A percentile compares a stretch with the other conserved stretches of the same genome.
Evolutionary conservation across 2,329 filamentous ascomycete species (phyloP).

Genomic region (Pseudopyricularia cyperi): DNA sequence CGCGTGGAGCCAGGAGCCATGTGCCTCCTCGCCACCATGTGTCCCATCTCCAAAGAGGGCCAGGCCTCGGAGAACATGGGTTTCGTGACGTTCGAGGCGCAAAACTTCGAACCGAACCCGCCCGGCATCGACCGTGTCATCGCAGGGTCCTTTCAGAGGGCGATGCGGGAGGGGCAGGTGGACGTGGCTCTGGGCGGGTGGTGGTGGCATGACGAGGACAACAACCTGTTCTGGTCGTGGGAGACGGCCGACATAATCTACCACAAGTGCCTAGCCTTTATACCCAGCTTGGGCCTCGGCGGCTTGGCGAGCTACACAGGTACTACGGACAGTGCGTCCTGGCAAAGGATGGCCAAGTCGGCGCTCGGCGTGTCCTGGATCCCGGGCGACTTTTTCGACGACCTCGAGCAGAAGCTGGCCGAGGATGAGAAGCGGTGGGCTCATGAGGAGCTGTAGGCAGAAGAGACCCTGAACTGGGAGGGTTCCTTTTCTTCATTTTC

Average conservation of each 20-base stretch:
- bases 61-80: slow-evolving; percentile 42
- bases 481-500: too few species aligned
- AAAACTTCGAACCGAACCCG: slow-evolving; percentile 12
- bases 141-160: slow-evolving; percentile 24
- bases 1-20: slow-evolving; percentile 29
- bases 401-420: background rate
- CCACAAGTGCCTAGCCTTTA: slow-evolving; percentile 19
- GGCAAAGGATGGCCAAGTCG: background rate
- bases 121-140: slow-evolving; percentile 9
- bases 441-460: background rate
- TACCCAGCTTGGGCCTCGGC: background rate
- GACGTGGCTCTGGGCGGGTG: slow-evolving; percentile 36
- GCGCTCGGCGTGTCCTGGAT: background rate
- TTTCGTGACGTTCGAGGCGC: slow-evolving; percentile 25
- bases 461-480: too few species aligned
- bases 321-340: background rate
- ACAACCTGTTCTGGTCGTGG: slow-evolving; percentile 40
- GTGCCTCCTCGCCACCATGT: slow-evolving; percentile 8
- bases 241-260: slow-evolving; percentile 33
- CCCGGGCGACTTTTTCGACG: background rate
- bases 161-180: slow-evolving; percentile 24
- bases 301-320: background rate
- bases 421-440: background rate
- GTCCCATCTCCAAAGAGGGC: slow-evolving; percentile 26
- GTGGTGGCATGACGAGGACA: slow-evolving; percentile 36